Base-by-base conservation (phyloP, 148 eudicot genomes). In the Mesembryanthemum crystallinum region DNA sequence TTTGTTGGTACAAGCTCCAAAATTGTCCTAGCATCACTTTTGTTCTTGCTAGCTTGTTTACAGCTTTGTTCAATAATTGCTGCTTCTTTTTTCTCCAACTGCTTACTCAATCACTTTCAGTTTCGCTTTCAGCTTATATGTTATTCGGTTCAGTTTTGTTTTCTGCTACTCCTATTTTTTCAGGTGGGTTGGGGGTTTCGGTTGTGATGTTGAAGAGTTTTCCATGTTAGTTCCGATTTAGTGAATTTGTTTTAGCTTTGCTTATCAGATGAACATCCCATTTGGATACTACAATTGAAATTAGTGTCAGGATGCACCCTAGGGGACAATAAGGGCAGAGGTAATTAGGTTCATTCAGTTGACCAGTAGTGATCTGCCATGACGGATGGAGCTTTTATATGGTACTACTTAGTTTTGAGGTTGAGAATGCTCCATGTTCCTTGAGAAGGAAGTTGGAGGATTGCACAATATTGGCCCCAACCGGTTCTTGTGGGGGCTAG, bases 1-100 rank as follows among this genome's bases (percentile, higher is more conserved):
- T 62, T 62, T 62, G 66, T 11, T 62, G 66, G 18, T 21, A 57
- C 61, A 57, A 57, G 18, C 61, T 57, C 61, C 61, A 21, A 57
- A 45, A 21, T 54, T 54, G 58, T 54, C 0, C 55, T 12, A 49
- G 55, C 28, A 21, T 61, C 30, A 61, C 1, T 61, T 61, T 61
- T 61, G 32, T 61, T 61, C 18, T 28, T 61, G 66, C 21, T 62
- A 62, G 35, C 66, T 28, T 30, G 37, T 62, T 62, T 62, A 27
- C 66, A 27, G 35, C 66, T 11, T 62, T 29, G 17, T 30, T 27
- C 66, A 62, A 28, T 28, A 62, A 4, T 3, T 28, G 66, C 66
- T 62, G 8, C 66, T 27, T 37, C 37, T 14, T 62, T 62, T 27
- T 62, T 13, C 66, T 18, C 66, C 37, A 15, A 62, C 3, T 12